phyloP scores from a whole-genome alignment of 164 flowering plant species.

The Echeveria elegans region DNA sequence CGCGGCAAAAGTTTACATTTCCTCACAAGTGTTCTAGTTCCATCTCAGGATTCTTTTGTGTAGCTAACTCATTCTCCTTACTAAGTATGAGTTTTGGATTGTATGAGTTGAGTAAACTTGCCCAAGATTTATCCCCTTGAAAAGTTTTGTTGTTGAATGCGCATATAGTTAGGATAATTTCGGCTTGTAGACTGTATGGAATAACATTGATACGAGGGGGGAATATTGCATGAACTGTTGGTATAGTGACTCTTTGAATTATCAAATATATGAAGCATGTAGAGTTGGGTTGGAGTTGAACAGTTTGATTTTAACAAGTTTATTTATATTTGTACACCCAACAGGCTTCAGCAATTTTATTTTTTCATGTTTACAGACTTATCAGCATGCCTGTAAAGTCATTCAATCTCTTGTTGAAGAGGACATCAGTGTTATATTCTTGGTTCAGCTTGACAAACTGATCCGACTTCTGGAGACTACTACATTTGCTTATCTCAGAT shows the following conservation, averaged over 20 bases:
- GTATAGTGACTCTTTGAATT: background rate
- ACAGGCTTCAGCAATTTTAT: background rate
- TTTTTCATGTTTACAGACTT: conserved; percentile 41
- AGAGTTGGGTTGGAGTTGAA: background rate
- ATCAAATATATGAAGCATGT: too few species aligned
- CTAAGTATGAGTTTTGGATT: background rate
- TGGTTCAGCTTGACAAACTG: conserved; percentile 92
- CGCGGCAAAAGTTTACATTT: background rate
- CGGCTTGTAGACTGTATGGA: background rate
- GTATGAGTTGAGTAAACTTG: background rate
- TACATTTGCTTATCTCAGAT: conserved; percentile 81
- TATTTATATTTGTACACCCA: background rate
- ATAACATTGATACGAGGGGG: background rate
- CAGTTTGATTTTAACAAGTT: background rate
- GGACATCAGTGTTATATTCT: conserved; percentile 82
- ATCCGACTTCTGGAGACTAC: conserved; percentile 93
- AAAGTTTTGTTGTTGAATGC: background rate
- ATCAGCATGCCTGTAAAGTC: conserved; percentile 82
- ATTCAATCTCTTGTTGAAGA: conserved; percentile 86
- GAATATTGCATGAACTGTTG: background rate
- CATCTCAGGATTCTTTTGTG: background rate
- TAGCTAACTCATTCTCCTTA: background rate
- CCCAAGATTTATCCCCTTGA: background rate
- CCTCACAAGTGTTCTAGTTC: background rate
- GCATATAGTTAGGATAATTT: background rate